Conservation (phyloP, 2,329 filamentous ascomycete genomes). For the Neonectria hederae region DNA sequence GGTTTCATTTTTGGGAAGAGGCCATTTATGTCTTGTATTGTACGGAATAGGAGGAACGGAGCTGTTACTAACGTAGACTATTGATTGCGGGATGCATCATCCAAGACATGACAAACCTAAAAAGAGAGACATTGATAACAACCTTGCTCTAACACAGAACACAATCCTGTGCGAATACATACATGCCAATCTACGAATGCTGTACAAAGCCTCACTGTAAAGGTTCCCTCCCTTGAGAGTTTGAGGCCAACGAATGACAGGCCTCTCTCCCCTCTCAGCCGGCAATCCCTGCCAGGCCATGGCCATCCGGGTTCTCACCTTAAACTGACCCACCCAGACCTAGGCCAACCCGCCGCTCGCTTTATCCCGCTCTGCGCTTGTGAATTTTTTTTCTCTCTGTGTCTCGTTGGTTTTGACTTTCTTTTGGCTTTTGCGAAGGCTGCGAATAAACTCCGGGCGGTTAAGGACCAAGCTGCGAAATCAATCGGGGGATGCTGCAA, state of each 20-base stretch:
- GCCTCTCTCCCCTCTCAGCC: background rate
- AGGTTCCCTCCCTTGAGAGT: background rate
- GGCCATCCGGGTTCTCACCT: constrained; percentile 45
- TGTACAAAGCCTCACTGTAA: background rate
- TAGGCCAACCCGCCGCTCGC: constrained; percentile 9
- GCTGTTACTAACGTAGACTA: too few relatives aligned
- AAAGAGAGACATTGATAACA: background rate
- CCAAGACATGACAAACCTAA: background rate
- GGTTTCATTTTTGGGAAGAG: background rate
- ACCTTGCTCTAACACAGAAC: too few relatives aligned
- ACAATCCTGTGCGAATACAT: too few relatives aligned
- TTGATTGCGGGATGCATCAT: background rate
- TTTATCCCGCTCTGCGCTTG: constrained; percentile 14
- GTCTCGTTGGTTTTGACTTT: background rate
- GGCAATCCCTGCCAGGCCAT: constrained; percentile 20
- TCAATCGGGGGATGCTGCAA: background rate
- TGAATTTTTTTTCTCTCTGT: background rate
- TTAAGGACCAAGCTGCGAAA: background rate
- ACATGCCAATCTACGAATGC: background rate
- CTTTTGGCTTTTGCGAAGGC: background rate
- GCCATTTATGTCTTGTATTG: too few relatives aligned
- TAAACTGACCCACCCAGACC: constrained; percentile 38
- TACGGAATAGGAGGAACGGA: background rate
- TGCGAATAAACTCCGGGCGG: background rate
- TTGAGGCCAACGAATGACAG: background rate